phyloP scores from a whole-genome alignment of 2,329 filamentous ascomycete genomes.

The Aspergillus chevalieri region DNA sequence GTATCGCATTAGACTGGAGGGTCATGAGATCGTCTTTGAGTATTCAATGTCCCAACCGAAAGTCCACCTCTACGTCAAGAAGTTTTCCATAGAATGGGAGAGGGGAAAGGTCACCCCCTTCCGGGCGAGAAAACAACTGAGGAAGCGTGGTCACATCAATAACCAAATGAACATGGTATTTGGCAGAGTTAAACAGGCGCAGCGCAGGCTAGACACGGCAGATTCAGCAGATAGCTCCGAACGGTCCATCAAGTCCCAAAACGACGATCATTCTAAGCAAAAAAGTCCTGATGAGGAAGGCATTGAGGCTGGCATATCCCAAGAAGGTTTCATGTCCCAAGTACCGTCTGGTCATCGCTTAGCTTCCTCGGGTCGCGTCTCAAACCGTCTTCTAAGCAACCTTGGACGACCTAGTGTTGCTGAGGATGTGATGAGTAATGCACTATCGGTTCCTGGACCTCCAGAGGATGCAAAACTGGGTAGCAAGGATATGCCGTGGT shows the following conservation, averaged over 20 bases:
- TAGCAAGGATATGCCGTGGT: conserved; percentile 57
- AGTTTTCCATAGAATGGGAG: conserved; percentile 20
- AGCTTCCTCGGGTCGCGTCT: neutral
- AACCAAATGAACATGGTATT: conserved; percentile 11
- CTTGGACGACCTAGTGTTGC: too few species aligned
- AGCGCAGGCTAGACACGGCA: neutral
- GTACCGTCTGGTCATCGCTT: conserved; percentile 4
- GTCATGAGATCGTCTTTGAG: conserved; percentile 32
- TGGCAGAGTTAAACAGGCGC: conserved; percentile 6
- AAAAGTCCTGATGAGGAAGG: neutral
- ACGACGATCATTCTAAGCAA: conserved; percentile 4
- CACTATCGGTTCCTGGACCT: conserved; percentile 52
- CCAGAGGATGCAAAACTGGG: conserved; percentile 55
- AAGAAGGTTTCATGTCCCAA: conserved; percentile 19
- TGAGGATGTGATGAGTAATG: conserved; percentile 49
- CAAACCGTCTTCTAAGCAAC: neutral
- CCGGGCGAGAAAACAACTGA: conserved; percentile 13
- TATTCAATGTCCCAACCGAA: conserved; percentile 18
- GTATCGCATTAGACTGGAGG: conserved; percentile 23
- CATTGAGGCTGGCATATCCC: conserved; percentile 3
- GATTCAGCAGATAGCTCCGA: conserved; percentile 4
- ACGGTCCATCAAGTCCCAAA: conserved; percentile 9
- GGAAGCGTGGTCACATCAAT: conserved; percentile 12
- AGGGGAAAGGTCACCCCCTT: conserved; percentile 8
- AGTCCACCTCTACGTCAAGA: conserved; percentile 19